phyloP scores from a whole-genome alignment of 345 rosid genomes.

The Rhodamnia argentea region DNA sequence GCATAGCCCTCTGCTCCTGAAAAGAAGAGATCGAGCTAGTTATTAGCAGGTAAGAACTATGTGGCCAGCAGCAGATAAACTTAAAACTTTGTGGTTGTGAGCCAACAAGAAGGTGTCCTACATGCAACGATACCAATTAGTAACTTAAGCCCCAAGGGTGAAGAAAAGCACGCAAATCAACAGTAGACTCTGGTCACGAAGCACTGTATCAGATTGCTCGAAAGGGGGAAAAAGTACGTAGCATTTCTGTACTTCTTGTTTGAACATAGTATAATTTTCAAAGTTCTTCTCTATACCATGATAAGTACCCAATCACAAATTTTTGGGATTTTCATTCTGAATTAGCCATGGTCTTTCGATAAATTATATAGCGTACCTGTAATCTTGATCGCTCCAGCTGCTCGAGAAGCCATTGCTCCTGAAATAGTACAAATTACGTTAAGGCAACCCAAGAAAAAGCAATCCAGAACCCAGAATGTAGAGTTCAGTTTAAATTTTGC shows the following conservation, averaged over 20 bases:
- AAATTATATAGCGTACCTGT: slow-evolving; percentile 30
- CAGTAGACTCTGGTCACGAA: not conserved
- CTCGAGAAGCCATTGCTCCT: slow-evolving; percentile 63
- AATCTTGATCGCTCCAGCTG: slow-evolving; percentile 75
- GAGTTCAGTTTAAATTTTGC: not conserved
- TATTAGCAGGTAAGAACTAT: not conserved
- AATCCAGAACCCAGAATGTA: not conserved
- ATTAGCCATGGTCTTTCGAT: not conserved
- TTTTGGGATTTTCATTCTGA: not conserved
- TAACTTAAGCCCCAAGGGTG: not conserved
- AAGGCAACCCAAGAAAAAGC: not conserved
- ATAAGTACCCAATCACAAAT: not conserved
- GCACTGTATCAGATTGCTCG: not conserved
- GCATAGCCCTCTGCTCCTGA: slow-evolving; percentile 71
- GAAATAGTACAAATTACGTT: slow-evolving; percentile 15
- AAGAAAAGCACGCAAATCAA: not conserved
- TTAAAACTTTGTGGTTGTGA: not conserved
- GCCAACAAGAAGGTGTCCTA: not conserved
- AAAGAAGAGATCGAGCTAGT: not conserved
- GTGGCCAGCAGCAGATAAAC: not conserved
- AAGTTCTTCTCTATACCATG: not conserved
- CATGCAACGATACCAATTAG: not conserved
- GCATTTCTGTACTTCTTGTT: not conserved
- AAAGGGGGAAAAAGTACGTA: not conserved
- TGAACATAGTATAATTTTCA: not conserved